These are phyloP conservation scores for Mycena vulgaris DNA, from an alignment of 768 basidiomycete species.

Conservation along the genomic window DNA sequence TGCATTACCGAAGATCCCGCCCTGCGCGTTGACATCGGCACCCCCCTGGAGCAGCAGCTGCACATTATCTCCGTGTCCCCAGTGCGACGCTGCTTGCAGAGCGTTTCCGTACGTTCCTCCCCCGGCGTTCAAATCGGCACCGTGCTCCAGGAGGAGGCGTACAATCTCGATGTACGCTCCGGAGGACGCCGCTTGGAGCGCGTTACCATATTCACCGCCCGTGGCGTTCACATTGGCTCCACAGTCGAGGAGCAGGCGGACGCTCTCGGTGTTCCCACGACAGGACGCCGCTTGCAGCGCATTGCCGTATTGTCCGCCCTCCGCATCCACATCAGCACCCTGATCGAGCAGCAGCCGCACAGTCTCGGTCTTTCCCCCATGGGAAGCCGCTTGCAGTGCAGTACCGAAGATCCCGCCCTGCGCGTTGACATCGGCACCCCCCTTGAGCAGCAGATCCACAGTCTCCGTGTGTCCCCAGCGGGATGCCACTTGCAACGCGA, in stretches of 20 bases:
- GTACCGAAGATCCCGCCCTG: background rate
- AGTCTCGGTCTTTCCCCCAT: background rate
- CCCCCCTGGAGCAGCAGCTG: background rate
- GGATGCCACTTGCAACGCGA: background rate
- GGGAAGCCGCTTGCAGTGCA: background rate
- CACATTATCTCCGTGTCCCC: background rate
- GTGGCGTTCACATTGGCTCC: conserved; percentile 1
- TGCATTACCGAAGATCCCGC: background rate
- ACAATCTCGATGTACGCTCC: too few species aligned
- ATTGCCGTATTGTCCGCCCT: background rate
- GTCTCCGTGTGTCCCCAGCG: background rate
- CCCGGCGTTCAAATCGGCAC: background rate
- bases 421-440: background rate
- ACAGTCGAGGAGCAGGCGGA: background rate
- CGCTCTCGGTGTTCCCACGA: background rate
- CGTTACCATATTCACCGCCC: background rate
- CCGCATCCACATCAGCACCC: background rate
- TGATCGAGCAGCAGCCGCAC: background rate
- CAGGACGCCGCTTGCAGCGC: conserved; percentile 1
- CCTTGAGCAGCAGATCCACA: background rate
- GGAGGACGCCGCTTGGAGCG: background rate
- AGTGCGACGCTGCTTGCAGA: background rate
- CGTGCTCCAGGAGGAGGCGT: too few species aligned
- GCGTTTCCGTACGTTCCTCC: background rate
- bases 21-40: background rate